Conservation (phyloP, 2,329 filamentous ascomycete species). For the Colletotrichum siamense region DNA sequence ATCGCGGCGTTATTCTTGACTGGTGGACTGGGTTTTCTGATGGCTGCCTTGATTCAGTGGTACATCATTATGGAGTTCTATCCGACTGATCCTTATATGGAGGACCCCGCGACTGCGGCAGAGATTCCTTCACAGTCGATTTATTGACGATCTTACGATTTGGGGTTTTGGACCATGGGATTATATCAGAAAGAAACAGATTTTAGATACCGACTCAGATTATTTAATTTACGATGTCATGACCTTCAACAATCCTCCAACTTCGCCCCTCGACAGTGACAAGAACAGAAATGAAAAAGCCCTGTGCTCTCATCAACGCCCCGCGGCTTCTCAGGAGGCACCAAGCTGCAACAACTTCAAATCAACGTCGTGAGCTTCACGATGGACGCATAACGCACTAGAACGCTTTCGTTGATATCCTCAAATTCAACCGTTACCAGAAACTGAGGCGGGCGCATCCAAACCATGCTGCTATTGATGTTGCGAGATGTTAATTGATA, state of each 20-base stretch:
- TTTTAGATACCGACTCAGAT: conserved; percentile 5
- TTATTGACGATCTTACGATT: conserved; percentile 3
- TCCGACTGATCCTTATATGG: conserved; percentile 2
- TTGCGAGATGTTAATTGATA: neutral
- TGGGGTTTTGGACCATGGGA: neutral
- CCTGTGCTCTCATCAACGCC: neutral
- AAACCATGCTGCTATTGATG: neutral
- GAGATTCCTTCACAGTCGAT: conserved; percentile 17
- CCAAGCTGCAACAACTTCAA: neutral
- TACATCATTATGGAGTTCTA: conserved; percentile 21
- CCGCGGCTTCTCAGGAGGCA: accelerated
- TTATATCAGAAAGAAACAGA: conserved; percentile 6
- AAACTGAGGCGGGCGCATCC: neutral
- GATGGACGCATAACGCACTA: neutral
- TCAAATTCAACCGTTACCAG: neutral
- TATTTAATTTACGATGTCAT: conserved; percentile 17
- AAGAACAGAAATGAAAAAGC: accelerated
- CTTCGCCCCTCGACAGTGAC: accelerated
- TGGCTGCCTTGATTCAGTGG: conserved; percentile 15
- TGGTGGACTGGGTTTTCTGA: neutral
- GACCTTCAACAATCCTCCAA: neutral
- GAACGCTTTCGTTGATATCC: neutral
- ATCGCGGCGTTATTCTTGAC: conserved; percentile 4
- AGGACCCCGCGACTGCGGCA: neutral
- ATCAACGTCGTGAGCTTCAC: neutral